Percentiles rank a stretch among this genome's conserved stretches.
Conservation (phyloP, 305 asterid genomes). For the Ruellia speciosa region DNA sequence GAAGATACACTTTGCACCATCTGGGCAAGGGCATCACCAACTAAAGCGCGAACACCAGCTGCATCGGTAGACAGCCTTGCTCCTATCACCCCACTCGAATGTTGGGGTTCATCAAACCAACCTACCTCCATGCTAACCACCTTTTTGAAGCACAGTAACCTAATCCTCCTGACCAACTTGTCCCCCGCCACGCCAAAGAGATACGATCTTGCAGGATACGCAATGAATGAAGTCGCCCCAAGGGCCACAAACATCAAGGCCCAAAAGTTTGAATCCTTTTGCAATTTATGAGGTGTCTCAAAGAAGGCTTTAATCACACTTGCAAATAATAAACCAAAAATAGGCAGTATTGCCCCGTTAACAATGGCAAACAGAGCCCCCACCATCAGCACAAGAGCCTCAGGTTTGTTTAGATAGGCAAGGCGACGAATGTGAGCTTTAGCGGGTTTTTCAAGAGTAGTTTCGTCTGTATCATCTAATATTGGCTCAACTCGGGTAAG, state of each 20-base stretch:
- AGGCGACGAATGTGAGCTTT: constrained; percentile 41
- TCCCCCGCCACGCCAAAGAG: constrained; percentile 67
- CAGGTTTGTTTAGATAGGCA: constrained; percentile 44
- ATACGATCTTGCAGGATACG: constrained; percentile 42
- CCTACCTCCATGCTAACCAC: constrained; percentile 64
- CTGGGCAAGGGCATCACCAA: constrained; percentile 78
- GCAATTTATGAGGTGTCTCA: constrained; percentile 37
- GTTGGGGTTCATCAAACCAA: constrained; percentile 54
- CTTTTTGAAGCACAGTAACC: constrained; percentile 49
- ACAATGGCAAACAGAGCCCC: constrained; percentile 39
- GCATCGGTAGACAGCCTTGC: constrained; percentile 85
- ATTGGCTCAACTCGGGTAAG: constrained; percentile 28
- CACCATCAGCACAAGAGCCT: constrained; percentile 34
- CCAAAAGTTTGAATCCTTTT: constrained; percentile 42
- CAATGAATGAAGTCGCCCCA: constrained; percentile 33
- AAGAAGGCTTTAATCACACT: constrained; percentile 41
- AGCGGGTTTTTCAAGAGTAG: constrained; percentile 35
- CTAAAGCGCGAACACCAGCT: constrained; percentile 69
- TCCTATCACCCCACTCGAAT: constrained; percentile 69
- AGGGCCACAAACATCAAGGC: constrained; percentile 39
- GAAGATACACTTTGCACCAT: constrained; percentile 67
- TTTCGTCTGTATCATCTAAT: constrained; percentile 20
- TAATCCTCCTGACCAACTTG: constrained; percentile 40
- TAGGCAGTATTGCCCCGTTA: constrained; percentile 54
- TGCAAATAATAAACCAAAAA: constrained; percentile 44